These are phyloP conservation scores for Mallotus repandus DNA, from an alignment of 441 rosid genomes.

Conservation along the genomic window DNA sequence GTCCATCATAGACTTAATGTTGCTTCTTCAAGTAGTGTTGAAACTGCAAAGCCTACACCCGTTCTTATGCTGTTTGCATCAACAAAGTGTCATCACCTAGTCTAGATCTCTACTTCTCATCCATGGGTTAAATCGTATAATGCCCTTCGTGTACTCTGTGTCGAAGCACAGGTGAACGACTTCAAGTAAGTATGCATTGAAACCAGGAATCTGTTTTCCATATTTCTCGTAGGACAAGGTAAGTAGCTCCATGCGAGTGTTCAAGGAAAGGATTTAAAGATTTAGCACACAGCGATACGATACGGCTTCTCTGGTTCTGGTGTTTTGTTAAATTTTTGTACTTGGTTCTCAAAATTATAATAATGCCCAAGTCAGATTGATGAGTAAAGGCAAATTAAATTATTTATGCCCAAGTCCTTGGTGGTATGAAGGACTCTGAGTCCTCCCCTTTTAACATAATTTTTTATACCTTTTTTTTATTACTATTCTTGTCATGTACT, in stretches of 20 bases:
- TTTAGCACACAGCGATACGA: not conserved
- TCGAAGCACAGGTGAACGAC: not conserved
- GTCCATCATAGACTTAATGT: constrained; percentile 15
- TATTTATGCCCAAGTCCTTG: too few species aligned
- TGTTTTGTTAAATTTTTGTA: not conserved
- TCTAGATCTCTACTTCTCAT: constrained; percentile 7
- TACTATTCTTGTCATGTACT: too few species aligned
- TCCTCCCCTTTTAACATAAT: too few species aligned
- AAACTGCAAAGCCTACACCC: constrained; percentile 20
- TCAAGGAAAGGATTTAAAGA: not conserved
- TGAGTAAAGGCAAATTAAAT: not conserved
- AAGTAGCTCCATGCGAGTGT: not conserved
- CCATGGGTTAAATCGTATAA: not conserved
- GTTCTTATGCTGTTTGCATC: constrained; percentile 7
- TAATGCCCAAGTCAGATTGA: not conserved
- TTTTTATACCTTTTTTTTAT: too few species aligned
- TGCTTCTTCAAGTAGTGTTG: constrained; percentile 24
- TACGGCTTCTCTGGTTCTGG: not conserved
- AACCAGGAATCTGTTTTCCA: not conserved
- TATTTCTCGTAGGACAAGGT: not conserved
- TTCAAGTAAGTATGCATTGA: not conserved
- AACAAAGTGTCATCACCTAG: constrained; percentile 14
- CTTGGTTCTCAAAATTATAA: not conserved
- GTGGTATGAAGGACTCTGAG: too few species aligned
- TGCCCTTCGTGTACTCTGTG: not conserved